phyloP scores from a whole-genome alignment of 768 basidiomycete genomes.

The Leccinum obscurum region DNA sequence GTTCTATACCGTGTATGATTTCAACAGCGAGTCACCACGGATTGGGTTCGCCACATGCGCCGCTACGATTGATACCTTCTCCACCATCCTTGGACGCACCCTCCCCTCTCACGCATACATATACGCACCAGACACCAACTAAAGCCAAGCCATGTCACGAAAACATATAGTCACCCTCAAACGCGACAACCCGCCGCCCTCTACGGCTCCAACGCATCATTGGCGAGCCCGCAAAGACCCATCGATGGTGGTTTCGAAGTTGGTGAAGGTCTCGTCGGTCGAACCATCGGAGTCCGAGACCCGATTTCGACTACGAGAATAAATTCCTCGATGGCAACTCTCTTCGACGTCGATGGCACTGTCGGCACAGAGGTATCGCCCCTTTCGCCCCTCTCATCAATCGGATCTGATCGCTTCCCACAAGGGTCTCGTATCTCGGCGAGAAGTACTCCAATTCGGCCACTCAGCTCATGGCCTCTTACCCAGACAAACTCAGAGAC shows the following conservation, averaged over 20 bases:
- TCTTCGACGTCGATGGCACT: slow-evolving; percentile 81
- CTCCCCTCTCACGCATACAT: no score
- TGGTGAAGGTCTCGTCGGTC: slow-evolving; percentile 65
- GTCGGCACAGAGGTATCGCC: slow-evolving; percentile 77
- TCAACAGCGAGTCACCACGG: no score
- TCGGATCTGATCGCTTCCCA: slow-evolving; percentile 12
- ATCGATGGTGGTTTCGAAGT: slow-evolving; percentile 27
- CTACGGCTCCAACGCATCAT: slow-evolving; percentile 63
- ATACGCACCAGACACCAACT: no score
- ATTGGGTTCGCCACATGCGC: no score
- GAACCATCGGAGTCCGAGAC: slow-evolving; percentile 61
- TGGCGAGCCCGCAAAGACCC: slow-evolving; percentile 97
- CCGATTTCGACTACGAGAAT: slow-evolving; percentile 84
- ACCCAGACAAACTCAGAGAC: slow-evolving; percentile 88
- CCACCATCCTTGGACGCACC: no score
- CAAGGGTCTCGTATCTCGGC: slow-evolving; percentile 84
- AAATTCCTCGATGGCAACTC: slow-evolving; percentile 83
- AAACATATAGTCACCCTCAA: no score
- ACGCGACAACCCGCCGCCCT: no score
- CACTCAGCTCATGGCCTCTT: slow-evolving; percentile 91
- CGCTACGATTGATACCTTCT: no score
- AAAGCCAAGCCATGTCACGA: no score
- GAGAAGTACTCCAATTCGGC: slow-evolving; percentile 78
- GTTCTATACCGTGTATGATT: no score
- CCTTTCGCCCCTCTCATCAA: slow-evolving; percentile 6